Evolutionary conservation across 2,329 filamentous ascomycete genomes (phyloP), one percentile per base, ranked within the genome.

Genomic region (Talaromyces sp.): DNA sequence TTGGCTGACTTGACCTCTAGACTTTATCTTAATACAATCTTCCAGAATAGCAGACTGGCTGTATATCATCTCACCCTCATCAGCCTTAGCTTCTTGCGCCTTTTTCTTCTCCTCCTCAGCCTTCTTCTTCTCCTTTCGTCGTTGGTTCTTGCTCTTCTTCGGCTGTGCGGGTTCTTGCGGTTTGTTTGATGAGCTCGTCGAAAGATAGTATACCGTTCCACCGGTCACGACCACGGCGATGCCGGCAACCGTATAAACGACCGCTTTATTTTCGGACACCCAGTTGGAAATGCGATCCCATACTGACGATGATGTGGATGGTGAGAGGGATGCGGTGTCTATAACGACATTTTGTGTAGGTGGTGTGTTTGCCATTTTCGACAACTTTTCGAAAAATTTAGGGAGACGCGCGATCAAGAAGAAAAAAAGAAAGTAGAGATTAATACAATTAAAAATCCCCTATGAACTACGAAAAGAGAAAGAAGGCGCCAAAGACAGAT

Each of bases 211-310:
- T 70, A 96, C 88, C 43, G 90, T 89, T 66, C 94, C 93, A 61
- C 89, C 90, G 13, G 91, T 94, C 58, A 96, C 89, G 43, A 97
- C 91, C 50, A 96, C 84, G 56, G 93, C 93, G 60, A 96, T 89
- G 69, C 94, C 94, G 57, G 93, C 94, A 76, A 97, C 90, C 65
- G 94, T 97, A 77, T 97, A 99, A 63, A 96, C 92, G 56, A 93
- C 83, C 50, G 90, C 89, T 80, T 97, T 97, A 79, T 99, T 92
- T 73, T 97, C 93, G 2, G 91, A 89, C 13, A 89, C 91, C 93
- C 94, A 99, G 70, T 81, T 87, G 64, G 91, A 88, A 76, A 97
- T 80, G 69, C 92, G 88, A 75, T 96, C 90, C 91, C 91, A 96
- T 57, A 94, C 78, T 48, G 89, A 88, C 60, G 87, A 84, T 61